phyloP scores from a whole-genome alignment of 805 yeast species.

The Sungouiozyma ichnusensis region DNA sequence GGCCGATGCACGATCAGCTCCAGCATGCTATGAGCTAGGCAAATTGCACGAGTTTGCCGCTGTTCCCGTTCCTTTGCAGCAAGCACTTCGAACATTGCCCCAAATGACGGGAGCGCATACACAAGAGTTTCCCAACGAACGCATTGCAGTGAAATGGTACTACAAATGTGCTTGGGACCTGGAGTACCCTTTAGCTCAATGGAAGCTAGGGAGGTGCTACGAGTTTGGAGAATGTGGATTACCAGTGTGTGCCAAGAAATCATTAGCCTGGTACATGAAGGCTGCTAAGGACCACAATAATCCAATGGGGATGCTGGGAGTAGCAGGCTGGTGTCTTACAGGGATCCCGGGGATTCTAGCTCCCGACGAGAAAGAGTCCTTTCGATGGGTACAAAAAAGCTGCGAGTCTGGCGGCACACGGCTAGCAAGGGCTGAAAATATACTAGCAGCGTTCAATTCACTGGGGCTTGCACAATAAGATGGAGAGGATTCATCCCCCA shows the following conservation, averaged over 20 bases:
- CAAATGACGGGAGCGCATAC: background rate
- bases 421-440: slow-evolving; percentile 40
- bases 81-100: slow-evolving; percentile 2
- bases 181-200: slow-evolving; percentile 58
- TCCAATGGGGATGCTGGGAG: slow-evolving; percentile 57
- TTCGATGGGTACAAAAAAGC: slow-evolving; percentile 45
- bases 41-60: slow-evolving; percentile 41
- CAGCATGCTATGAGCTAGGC: slow-evolving; percentile 50
- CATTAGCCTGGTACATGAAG: slow-evolving; percentile 64
- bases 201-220: slow-evolving; percentile 59
- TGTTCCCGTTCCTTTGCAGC: slow-evolving; percentile 16
- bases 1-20: slow-evolving; percentile 33
- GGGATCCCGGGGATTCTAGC: slow-evolving; percentile 48
- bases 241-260: slow-evolving; percentile 42
- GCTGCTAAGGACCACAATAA: slow-evolving; percentile 46
- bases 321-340: slow-evolving; percentile 69
- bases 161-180: slow-evolving; percentile 46
- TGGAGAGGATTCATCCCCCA: background rate
- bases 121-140: slow-evolving; percentile 20
- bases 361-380: slow-evolving; percentile 54
- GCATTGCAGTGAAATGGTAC: slow-evolving; percentile 41
- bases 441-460: slow-evolving; percentile 35
- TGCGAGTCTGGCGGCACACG: background rate
- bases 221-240: slow-evolving; percentile 56
- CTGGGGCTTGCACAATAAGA: background rate